These are phyloP conservation scores for Mycena chlorophos DNA, from an alignment of 768 basidiomycete species.

Conservation along the genomic window DNA sequence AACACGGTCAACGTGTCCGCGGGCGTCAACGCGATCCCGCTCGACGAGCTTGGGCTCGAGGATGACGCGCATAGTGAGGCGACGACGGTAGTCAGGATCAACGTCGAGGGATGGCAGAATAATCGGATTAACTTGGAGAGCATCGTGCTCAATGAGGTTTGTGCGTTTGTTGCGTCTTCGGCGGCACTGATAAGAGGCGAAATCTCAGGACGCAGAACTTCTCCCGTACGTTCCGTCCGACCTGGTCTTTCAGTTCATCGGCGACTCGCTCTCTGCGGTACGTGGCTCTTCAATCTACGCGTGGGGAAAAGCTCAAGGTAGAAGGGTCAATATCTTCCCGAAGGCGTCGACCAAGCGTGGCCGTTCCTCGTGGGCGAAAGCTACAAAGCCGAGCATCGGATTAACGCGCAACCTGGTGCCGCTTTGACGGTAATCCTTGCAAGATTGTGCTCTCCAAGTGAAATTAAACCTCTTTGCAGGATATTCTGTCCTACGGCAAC, in stretches of 20 bases:
- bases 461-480: constrained; percentile 29
- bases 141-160: constrained; percentile 47
- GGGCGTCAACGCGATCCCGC: constrained; percentile 46
- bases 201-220: constrained; percentile 52
- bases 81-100: constrained; percentile 42
- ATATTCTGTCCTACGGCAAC: constrained; percentile 53
- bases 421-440: constrained; percentile 40
- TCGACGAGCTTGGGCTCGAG: constrained; percentile 19
- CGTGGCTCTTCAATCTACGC: constrained; percentile 12
- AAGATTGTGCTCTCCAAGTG: not conserved
- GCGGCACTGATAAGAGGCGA: not conserved
- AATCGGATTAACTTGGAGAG: constrained; percentile 55
- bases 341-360: constrained; percentile 60
- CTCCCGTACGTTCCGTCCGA: constrained; percentile 46
- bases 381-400: constrained; percentile 53
- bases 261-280: constrained; percentile 58
- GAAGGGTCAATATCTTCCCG: constrained; percentile 56
- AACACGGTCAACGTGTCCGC: constrained; percentile 47
- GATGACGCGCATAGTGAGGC: not conserved
- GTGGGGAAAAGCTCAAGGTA: not conserved
- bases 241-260: constrained; percentile 56
- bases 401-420: constrained; percentile 57
- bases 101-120: constrained; percentile 60
- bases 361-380: constrained; percentile 50
- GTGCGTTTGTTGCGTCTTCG: too few relatives aligned